Base-by-base conservation (phyloP, 2,329 filamentous ascomycete genomes). In the Cladosporium sp. region DNA sequence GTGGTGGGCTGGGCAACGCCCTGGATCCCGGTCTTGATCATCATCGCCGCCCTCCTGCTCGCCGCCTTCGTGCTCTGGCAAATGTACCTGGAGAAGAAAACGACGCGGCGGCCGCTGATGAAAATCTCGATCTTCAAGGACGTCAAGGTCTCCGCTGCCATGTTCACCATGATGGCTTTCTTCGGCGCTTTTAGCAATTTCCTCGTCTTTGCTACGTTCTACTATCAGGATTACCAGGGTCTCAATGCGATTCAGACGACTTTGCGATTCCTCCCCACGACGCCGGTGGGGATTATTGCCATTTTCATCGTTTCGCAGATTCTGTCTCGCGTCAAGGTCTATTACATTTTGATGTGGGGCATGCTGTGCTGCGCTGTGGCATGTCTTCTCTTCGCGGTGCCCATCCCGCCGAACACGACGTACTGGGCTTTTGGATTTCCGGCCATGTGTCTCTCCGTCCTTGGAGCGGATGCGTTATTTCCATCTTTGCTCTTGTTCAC, bases 391-490 rank as follows among this genome's bases (percentile, higher is more conserved):
- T 84, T 85, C 59, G 79, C 83, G 0, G 71, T 81, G 0, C 82
- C 83, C 0, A 84, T 87, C 36, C 74, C 80, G 0, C 71, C 76
- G 0, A 64, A 69, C 2, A 84, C 80, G 0, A 79, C 73, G 0
- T 88, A 87, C 67, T 87, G 83, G 62, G 84, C 84, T 2, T 85
- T 78, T 56, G 82, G 79, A 0, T 72, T 88, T 16, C 78, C 78
- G 2, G 82, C 83, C 7, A 86, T 87, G 79, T 65, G 82, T 0
- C 68, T 88, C 3, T 75, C 77, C 6, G 82, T 85, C 7, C 71
- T 84, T 30, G 84, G 84, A 27, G 80, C 82, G 3, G 84, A 88
- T 60, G 84, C 80, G 0, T 73, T 83, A 0, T 86, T 80, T 72
- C 83, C 84, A 0, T 78, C 78, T 4, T 68, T 87, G 15, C 82